These are phyloP conservation scores for Tetracladium marchalianum DNA, from an alignment of 495 filamentous ascomycete species.

Conservation along the genomic window DNA sequence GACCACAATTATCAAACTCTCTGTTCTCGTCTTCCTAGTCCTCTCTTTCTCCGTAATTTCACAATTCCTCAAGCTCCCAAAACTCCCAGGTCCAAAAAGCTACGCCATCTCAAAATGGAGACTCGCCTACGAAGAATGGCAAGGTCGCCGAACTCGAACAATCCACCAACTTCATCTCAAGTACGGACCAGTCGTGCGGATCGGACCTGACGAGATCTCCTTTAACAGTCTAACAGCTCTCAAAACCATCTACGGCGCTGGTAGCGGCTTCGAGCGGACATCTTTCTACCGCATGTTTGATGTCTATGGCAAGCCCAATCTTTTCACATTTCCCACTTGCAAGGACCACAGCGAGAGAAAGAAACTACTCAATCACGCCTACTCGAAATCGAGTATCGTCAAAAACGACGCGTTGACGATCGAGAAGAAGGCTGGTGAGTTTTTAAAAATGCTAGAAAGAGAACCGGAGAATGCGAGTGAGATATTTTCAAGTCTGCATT, in stretches of 20 bases:
- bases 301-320: slow-evolving; percentile 25
- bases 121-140: slow-evolving; percentile 12
- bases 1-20: no score
- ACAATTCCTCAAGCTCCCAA: background rate
- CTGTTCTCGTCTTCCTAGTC: no score
- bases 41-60: no score
- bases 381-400: slow-evolving; percentile 28
- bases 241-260: slow-evolving; percentile 31
- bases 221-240: slow-evolving; percentile 12
- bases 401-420: slow-evolving; percentile 16
- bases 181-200: slow-evolving; percentile 45
- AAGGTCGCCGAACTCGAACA: slow-evolving; percentile 33
- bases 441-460: slow-evolving; percentile 19
- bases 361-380: slow-evolving; percentile 29
- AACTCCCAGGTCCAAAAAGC: slow-evolving; percentile 6
- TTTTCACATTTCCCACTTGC: slow-evolving; percentile 26
- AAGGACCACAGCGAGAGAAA: slow-evolving; percentile 28
- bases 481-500: slow-evolving; percentile 29
- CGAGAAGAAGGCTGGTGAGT: slow-evolving; percentile 23
- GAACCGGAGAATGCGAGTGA: slow-evolving; percentile 18
- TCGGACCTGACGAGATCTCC: slow-evolving; percentile 22
- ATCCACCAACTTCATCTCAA: slow-evolving; percentile 42
- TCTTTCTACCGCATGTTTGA: slow-evolving; percentile 35
- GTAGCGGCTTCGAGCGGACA: slow-evolving; percentile 28
- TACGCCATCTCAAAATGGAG: slow-evolving; percentile 15